Conservation (phyloP, 768 basidiomycete genomes). For the Amanita muscaria region DNA sequence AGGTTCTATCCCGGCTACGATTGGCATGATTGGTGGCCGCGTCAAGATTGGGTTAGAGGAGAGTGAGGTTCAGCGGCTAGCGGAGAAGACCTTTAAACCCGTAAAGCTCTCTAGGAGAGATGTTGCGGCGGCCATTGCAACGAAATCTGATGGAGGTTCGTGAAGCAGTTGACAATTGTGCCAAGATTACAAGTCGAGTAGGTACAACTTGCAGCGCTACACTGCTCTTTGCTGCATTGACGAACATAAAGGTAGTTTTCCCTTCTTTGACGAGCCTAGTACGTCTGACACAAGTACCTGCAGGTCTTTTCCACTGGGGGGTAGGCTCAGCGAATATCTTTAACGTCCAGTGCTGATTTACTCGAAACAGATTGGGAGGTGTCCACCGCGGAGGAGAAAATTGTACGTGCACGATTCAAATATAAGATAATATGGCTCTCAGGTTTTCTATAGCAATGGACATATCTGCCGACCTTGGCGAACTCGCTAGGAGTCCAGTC, state of each 20-base stretch:
- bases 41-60: slow-evolving; percentile 77
- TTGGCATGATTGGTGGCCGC: slow-evolving; percentile 74
- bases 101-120: slow-evolving; percentile 77
- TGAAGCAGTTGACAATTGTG: not conserved
- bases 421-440: too few relatives aligned
- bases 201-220: slow-evolving; percentile 70
- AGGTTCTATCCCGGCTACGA: slow-evolving; percentile 84
- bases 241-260: slow-evolving; percentile 69
- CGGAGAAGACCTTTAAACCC: slow-evolving; percentile 37
- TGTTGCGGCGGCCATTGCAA: slow-evolving; percentile 64
- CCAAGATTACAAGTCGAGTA: slow-evolving; percentile 16
- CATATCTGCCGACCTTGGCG: slow-evolving; percentile 87
- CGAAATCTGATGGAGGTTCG: slow-evolving; percentile 65
- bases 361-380: slow-evolving; percentile 55
- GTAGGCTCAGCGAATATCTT: slow-evolving; percentile 30
- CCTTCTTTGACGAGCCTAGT: too few relatives aligned
- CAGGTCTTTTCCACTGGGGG: slow-evolving; percentile 92
- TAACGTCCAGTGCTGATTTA: slow-evolving; percentile 5
- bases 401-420: not conserved
- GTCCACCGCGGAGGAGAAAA: slow-evolving; percentile 52
- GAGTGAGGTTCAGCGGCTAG: slow-evolving; percentile 59
- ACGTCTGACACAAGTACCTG: too few relatives aligned
- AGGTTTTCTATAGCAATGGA: slow-evolving; percentile 62
- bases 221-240: slow-evolving; percentile 63
- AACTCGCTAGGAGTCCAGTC: slow-evolving; percentile 83